Conservation (phyloP, 306 rosid species). For the Lathyrus oleraceus region DNA sequence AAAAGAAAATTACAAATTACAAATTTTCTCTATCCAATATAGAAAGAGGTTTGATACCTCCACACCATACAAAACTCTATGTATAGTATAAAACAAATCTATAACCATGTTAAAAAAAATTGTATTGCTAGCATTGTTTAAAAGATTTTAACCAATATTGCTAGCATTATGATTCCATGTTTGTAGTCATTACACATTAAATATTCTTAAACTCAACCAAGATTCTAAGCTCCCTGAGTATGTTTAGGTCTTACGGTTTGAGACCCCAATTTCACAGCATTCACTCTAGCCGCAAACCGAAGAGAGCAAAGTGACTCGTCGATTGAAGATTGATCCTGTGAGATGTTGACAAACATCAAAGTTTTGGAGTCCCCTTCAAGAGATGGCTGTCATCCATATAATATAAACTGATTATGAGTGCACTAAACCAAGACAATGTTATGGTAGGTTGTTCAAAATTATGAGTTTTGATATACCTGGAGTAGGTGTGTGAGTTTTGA, state of each 20-base stretch:
- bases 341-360: slow-evolving; percentile 84
- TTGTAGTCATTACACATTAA: too few relatives aligned
- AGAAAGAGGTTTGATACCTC: too few relatives aligned
- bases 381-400: slow-evolving; percentile 71
- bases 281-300: slow-evolving; percentile 89
- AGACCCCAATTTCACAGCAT: slow-evolving; percentile 85
- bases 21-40: too few relatives aligned
- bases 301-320: slow-evolving; percentile 91
- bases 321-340: slow-evolving; percentile 79
- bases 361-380: slow-evolving; percentile 95
- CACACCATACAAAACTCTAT: too few relatives aligned
- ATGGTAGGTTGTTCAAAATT: not conserved
- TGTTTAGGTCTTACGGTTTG: slow-evolving; percentile 80
- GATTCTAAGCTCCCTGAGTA: slow-evolving; percentile 52
- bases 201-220: slow-evolving; percentile 45
- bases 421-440: not conserved
- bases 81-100: too few relatives aligned
- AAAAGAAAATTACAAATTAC: too few relatives aligned
- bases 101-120: too few relatives aligned
- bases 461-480: slow-evolving; percentile 56
- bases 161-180: too few relatives aligned
- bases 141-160: too few relatives aligned
- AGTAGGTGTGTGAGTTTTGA: slow-evolving; percentile 93
- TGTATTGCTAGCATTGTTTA: too few relatives aligned
- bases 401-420: not conserved